Percentiles rank a stretch among this genome's conserved stretches.
Conservation (phyloP, 768 basidiomycete species). For the Suillus discolor region DNA sequence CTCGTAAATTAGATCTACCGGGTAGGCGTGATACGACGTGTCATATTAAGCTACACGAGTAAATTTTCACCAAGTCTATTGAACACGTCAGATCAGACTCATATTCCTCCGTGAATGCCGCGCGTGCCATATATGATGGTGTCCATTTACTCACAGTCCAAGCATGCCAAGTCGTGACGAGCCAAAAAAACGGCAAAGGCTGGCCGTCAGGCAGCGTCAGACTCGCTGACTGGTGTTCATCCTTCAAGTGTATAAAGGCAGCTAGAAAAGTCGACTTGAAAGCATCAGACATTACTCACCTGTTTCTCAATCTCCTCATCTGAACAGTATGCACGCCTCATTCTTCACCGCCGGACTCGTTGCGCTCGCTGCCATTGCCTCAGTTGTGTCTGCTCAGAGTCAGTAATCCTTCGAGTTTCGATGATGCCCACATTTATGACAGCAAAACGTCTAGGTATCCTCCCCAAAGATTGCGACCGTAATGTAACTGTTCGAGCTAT, state of each 20-base stretch:
- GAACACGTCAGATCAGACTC: too few species aligned
- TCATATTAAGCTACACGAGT: too few species aligned
- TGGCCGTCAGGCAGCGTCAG: too few species aligned
- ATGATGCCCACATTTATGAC: background rate
- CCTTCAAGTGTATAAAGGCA: conserved; percentile 23
- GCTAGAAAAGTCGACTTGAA: background rate
- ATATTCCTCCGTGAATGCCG: background rate
- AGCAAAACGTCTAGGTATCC: background rate
- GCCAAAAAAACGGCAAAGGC: background rate
- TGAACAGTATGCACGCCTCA: conserved; percentile 22
- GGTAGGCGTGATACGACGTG: too few species aligned
- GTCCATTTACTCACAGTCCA: background rate
- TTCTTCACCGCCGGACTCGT: conserved; percentile 19
- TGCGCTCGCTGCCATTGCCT: conserved; percentile 6
- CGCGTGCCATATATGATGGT: background rate
- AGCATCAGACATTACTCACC: background rate
- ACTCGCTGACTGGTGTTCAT: background rate
- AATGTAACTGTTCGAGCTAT: conserved; percentile 51
- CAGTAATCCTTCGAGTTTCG: conserved; percentile 8
- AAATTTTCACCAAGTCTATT: too few species aligned
- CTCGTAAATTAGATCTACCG: too few species aligned
- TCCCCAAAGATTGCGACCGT: conserved; percentile 43
- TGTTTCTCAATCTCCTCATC: background rate
- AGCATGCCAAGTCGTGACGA: background rate
- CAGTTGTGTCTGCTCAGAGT: conserved; percentile 19